Conservation (phyloP, 2,329 filamentous ascomycete genomes). For the Aureobasidium subglaciale region DNA sequence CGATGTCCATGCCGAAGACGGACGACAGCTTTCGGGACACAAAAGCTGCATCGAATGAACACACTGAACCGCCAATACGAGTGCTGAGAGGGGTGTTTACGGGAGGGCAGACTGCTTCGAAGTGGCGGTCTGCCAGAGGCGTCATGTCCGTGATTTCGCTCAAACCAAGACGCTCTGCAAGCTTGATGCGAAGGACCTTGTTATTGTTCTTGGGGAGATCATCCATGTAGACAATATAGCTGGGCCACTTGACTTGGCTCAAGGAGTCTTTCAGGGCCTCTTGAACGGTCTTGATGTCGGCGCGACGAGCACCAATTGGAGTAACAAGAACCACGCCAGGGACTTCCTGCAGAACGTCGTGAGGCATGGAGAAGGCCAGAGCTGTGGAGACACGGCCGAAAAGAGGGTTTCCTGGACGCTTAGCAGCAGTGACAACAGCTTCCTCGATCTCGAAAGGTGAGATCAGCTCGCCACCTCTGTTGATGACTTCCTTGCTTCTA, state of each 20-base stretch:
- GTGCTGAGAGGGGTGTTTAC: conserved; percentile 41
- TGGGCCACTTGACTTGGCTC: conserved; percentile 48
- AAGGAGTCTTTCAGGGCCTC: conserved; percentile 41
- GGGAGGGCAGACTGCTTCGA: conserved; percentile 44
- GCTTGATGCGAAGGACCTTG: conserved; percentile 50
- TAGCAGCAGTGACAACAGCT: conserved; percentile 44
- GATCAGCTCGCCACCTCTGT: conserved; percentile 53
- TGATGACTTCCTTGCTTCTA: conserved; percentile 51
- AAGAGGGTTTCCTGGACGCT: conserved; percentile 37
- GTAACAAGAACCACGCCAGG: conserved; percentile 49
- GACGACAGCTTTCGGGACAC: conserved; percentile 15
- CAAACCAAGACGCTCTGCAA: conserved; percentile 43
- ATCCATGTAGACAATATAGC: conserved; percentile 49
- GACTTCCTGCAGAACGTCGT: conserved; percentile 50
- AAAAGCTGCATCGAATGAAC: conserved; percentile 19
- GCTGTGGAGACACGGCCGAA: conserved; percentile 43
- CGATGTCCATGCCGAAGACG: conserved; percentile 17
- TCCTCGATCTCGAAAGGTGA: conserved; percentile 55
- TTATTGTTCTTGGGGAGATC: conserved; percentile 52
- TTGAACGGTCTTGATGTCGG: conserved; percentile 45
- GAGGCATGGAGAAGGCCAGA: conserved; percentile 47
- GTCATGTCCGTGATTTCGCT: conserved; percentile 40
- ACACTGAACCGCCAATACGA: conserved; percentile 33
- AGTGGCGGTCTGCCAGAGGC: conserved; percentile 41
- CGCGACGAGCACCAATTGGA: conserved; percentile 35